Conservation (phyloP, 2,329 filamentous ascomycete species). For the Colletotrichum cereale region DNA sequence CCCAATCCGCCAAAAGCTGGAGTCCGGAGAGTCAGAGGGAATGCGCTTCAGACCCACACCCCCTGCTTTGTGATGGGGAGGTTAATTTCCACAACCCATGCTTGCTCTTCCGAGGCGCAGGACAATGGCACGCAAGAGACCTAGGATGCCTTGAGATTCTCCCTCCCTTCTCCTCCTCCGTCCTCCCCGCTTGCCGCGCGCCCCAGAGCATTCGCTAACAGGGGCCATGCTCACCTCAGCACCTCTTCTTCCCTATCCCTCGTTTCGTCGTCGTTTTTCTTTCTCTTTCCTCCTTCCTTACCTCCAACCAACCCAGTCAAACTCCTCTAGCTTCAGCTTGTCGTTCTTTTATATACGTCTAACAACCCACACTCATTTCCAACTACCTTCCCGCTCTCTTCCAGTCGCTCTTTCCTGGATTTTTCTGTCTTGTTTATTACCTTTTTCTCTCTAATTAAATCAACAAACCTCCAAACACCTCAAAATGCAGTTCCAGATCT, state of each 20-base stretch:
- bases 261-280: conserved; percentile 29
- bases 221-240: conserved; percentile 31
- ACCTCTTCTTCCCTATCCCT: conserved; percentile 37
- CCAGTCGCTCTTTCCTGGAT: conserved; percentile 37
- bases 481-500: conserved; percentile 68
- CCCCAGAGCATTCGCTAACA: conserved; percentile 31
- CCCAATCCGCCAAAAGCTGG: conserved; percentile 2
- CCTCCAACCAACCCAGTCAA: conserved; percentile 30
- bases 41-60: conserved; percentile 17
- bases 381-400: conserved; percentile 28
- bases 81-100: conserved; percentile 33
- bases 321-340: conserved; percentile 38
- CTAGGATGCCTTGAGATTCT: not conserved
- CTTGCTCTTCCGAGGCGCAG: conserved; percentile 34
- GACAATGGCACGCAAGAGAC: conserved; percentile 32
- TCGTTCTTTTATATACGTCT: conserved; percentile 40
- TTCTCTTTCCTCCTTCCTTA: conserved; percentile 34
- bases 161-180: not conserved
- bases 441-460: too few species aligned
- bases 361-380: conserved; percentile 22
- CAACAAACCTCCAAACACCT: conserved; percentile 40
- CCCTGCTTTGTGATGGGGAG: conserved; percentile 15
- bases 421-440: conserved; percentile 24
- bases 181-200: conserved; percentile 35
- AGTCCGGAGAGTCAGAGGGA: not conserved